phyloP scores from a whole-genome alignment of 495 filamentous ascomycete species.

The Penicillium silybi region DNA sequence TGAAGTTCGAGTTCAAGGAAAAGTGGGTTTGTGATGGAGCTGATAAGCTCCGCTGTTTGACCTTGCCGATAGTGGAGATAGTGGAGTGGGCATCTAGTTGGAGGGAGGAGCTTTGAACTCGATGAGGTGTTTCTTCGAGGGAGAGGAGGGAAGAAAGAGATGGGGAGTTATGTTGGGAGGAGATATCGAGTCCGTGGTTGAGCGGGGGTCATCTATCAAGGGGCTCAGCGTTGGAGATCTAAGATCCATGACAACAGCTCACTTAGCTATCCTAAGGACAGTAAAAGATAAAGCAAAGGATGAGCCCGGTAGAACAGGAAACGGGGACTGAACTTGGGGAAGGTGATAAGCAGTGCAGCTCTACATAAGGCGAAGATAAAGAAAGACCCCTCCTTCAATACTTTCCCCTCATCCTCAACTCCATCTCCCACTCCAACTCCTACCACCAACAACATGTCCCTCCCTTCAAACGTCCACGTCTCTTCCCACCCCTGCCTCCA shows the following conservation, averaged over 20 bases:
- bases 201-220: background rate
- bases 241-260: background rate
- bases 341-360: background rate
- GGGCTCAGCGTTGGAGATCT: background rate
- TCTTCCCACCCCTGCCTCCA: constrained; percentile 81
- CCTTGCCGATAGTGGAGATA: background rate
- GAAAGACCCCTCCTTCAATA: constrained; percentile 4
- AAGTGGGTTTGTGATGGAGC: constrained; percentile 11
- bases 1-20: background rate
- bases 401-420: constrained; percentile 5
- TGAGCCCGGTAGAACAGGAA: background rate
- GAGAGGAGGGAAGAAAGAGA: background rate
- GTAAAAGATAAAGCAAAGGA: background rate
- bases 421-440: background rate
- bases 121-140: background rate
- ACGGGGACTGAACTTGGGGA: background rate
- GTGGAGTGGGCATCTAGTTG: background rate
- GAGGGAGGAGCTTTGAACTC: background rate
- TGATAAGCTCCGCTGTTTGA: constrained; percentile 3
- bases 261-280: too few relatives aligned
- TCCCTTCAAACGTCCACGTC: constrained; percentile 59
- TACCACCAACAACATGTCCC: constrained; percentile 21
- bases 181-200: background rate
- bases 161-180: background rate
- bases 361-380: constrained; percentile 8